Conservation (phyloP, 768 basidiomycete genomes). For the Ramaria sp. region DNA sequence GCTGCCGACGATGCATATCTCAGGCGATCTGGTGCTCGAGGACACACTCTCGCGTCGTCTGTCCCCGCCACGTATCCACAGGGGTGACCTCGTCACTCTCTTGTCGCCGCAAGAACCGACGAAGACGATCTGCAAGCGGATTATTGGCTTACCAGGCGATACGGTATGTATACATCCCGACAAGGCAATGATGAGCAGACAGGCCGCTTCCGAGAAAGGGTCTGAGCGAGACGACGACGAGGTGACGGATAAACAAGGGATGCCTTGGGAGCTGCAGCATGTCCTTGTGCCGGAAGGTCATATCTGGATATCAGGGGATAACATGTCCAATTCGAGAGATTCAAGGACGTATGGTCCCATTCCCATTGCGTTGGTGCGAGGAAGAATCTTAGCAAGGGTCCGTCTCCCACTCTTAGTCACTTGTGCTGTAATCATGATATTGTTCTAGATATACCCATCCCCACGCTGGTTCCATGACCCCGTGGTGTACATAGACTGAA, state of each 20-base stretch:
- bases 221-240: no score
- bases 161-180: conserved; percentile 54
- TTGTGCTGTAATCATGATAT: no score
- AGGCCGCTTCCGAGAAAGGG: no score
- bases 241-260: no score
- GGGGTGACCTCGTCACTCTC: conserved; percentile 72
- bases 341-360: neutral
- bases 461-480: neutral
- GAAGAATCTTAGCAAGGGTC: conserved; percentile 57
- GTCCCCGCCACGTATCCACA: conserved; percentile 33
- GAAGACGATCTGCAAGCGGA: conserved; percentile 73
- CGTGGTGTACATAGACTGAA: neutral
- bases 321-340: conserved; percentile 35
- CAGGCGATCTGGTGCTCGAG: conserved; percentile 56
- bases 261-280: conserved; percentile 51
- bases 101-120: conserved; percentile 59
- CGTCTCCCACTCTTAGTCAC: conserved; percentile 13
- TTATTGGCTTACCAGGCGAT: conserved; percentile 87
- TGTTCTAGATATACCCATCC: neutral
- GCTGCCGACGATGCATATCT: conserved; percentile 58
- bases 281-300: conserved; percentile 76
- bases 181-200: no score
- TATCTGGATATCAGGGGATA: conserved; percentile 89
- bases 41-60: conserved; percentile 44
- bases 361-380: conserved; percentile 54